Evolutionary conservation across 768 basidiomycete genomes (phyloP), one percentile per base, ranked within the genome.

Genomic region (Collybia sp.): DNA sequence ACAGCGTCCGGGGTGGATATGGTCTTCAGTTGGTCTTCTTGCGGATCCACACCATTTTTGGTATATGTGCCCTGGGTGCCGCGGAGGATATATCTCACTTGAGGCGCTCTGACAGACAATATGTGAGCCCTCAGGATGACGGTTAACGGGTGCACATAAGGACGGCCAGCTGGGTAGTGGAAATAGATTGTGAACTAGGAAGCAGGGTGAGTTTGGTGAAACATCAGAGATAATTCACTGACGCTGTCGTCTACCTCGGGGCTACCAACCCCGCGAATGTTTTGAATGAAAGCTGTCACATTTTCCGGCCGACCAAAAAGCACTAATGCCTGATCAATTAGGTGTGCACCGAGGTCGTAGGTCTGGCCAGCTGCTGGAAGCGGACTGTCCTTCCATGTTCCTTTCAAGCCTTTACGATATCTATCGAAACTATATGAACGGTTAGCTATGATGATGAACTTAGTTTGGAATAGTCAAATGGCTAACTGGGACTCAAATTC

Each of bases 331-430:
- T 92, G 88, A 65, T 92, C 88, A 52, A 92, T 79, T 19, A 91
- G 71, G 61, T 93, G 89, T 6, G 85, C 67, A 4, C 87, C 90
- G 16, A 93, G 73, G 60, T 93, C 89, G 60, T 82, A 93, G 2
- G 82, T 78, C 19, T 77, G 70, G 3, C 88, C 87, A 39, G 75
- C 75, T 15, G 76, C 81, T 16, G 82, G 79, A 0, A 71, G 67
- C 1, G 79, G 69, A 25, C 75, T 62, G 48, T 92, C 89, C 62
- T 92, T 93, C 92, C 91, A 95, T 0, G 80, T 78, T 11, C 82
- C 78, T 54, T 84, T 85, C 30, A 83, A 60, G 1, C 65, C 70
- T 18, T 73, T 71, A 30, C 85, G 79, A 67, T 79, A 90, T 35
- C 90, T 82, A 59, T 90, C 88, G 59, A 80, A 86, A 59, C 88